Evolutionary conservation across 768 basidiomycete genomes (phyloP).

Genomic region (Tylopilus sp.): DNA sequence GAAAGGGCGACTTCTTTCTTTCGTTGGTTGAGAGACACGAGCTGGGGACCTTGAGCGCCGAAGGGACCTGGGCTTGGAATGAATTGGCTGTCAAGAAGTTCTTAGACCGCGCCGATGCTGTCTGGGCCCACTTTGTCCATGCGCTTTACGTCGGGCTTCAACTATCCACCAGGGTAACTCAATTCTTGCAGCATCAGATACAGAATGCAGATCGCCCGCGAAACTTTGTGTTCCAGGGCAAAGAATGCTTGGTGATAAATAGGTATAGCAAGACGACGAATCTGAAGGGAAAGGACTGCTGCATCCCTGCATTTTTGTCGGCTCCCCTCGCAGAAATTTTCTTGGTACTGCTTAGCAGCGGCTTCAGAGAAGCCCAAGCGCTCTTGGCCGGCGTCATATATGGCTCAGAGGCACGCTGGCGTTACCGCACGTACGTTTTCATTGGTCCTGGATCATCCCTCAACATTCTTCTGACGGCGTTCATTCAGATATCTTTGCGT

Average conservation of each 20-base stretch:
- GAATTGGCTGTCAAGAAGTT: not conserved
- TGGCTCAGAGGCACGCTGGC: not conserved
- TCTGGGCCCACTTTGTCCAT: not conserved
- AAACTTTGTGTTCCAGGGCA: constrained; percentile 5
- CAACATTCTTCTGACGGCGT: not conserved
- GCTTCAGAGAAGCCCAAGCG: constrained; percentile 5
- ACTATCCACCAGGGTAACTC: not conserved
- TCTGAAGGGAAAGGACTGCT: not conserved
- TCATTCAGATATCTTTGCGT: constrained; percentile 5
- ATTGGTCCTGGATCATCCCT: not conserved
- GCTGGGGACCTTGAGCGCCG: not conserved
- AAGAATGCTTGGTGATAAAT: not conserved
- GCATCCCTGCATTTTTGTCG: constrained; percentile 1
- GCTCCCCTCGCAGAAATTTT: not conserved
- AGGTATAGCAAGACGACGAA: constrained; percentile 11
- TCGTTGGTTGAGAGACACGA: not conserved
- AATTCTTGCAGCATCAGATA: constrained; percentile 3
- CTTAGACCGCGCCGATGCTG: not conserved
- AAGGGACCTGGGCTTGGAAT: not conserved
- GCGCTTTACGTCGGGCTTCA: not conserved
- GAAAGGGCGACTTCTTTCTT: not conserved
- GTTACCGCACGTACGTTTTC: not conserved
- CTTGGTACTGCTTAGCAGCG: not conserved
- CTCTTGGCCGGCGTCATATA: not conserved
- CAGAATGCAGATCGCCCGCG: not conserved